Conservation (phyloP, 2,329 filamentous ascomycete genomes). For the Ascosphaera apis region DNA sequence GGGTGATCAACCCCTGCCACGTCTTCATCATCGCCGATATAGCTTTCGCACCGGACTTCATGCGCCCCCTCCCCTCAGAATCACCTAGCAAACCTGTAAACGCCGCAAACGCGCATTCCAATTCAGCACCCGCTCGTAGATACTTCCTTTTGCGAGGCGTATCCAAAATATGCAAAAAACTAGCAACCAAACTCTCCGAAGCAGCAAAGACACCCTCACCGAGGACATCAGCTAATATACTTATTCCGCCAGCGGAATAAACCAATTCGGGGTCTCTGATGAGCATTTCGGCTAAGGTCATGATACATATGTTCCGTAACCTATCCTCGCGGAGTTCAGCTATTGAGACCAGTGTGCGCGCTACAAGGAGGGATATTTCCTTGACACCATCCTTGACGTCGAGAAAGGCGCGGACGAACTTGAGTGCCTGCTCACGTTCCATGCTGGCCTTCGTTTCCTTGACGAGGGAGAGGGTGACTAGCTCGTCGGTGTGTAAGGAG, state of each 20-base stretch:
- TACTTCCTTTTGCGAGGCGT: slow-evolving; percentile 58
- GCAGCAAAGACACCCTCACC: slow-evolving; percentile 81
- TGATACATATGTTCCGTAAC: slow-evolving; percentile 68
- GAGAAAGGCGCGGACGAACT: slow-evolving; percentile 83
- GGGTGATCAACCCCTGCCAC: slow-evolving; percentile 74
- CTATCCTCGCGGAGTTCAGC: slow-evolving; percentile 72
- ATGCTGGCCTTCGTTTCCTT: slow-evolving; percentile 96
- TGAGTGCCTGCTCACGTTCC: slow-evolving; percentile 87
- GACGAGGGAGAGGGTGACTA: slow-evolving; percentile 76
- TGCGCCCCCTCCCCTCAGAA: slow-evolving; percentile 33
- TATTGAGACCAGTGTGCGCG: slow-evolving; percentile 73
- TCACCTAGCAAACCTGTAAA: slow-evolving; percentile 60
- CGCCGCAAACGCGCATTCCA: slow-evolving; percentile 72
- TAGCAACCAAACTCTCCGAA: slow-evolving; percentile 65
- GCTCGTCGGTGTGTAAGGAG: slow-evolving; percentile 67
- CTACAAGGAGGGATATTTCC: slow-evolving; percentile 68
- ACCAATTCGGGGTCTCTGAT: slow-evolving; percentile 64
- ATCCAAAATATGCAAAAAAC: slow-evolving; percentile 80
- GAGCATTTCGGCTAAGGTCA: slow-evolving; percentile 81
- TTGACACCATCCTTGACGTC: slow-evolving; percentile 82
- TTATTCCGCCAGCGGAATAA: slow-evolving; percentile 62
- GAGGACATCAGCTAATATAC: slow-evolving; percentile 72
- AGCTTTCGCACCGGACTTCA: slow-evolving; percentile 81
- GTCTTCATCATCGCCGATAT: slow-evolving; percentile 77
- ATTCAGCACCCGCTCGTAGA: slow-evolving; percentile 66